Evolutionary conservation across 2,329 filamentous ascomycete species (phyloP).

Genomic region (Colletotrichum agaves): DNA sequence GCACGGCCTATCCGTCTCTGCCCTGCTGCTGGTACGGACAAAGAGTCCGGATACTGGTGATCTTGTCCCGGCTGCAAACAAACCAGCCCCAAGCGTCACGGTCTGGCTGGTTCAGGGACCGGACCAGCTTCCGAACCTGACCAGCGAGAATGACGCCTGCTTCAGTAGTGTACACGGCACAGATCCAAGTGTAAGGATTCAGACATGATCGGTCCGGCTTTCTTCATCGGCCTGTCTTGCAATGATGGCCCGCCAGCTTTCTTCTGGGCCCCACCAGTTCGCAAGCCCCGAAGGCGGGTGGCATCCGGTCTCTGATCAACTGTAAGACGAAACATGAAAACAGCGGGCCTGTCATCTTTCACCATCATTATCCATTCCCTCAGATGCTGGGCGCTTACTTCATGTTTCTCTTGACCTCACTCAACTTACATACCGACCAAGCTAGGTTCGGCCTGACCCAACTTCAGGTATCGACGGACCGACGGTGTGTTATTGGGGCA

Average conservation of each 20-base stretch:
- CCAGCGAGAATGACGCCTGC: conserved; percentile 14
- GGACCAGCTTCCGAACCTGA: conserved; percentile 14
- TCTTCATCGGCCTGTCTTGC: conserved; percentile 20
- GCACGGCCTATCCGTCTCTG: conserved; percentile 4
- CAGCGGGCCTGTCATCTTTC: conserved; percentile 17
- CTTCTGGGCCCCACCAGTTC: conserved; percentile 31
- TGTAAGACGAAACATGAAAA: conserved; percentile 31
- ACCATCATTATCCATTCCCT: conserved; percentile 21
- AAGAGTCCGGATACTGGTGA: background rate
- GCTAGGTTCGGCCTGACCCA: background rate
- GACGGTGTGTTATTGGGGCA: background rate
- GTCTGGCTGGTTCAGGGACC: conserved; percentile 11
- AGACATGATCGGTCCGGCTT: conserved; percentile 10
- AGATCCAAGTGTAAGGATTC: background rate
- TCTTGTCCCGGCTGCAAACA: conserved; percentile 14
- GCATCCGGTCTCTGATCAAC: conserved; percentile 21
- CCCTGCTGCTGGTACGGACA: background rate
- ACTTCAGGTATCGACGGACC: background rate
- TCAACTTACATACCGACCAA: conserved; percentile 9
- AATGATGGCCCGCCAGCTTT: conserved; percentile 19
- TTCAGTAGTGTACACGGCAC: background rate
- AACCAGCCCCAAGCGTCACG: background rate
- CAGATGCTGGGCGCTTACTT: background rate
- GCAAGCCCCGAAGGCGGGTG: conserved; percentile 30
- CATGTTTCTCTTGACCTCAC: conserved; percentile 20